Base-by-base conservation (phyloP, 306 rosid species). In the Canavalia ensiformis region DNA sequence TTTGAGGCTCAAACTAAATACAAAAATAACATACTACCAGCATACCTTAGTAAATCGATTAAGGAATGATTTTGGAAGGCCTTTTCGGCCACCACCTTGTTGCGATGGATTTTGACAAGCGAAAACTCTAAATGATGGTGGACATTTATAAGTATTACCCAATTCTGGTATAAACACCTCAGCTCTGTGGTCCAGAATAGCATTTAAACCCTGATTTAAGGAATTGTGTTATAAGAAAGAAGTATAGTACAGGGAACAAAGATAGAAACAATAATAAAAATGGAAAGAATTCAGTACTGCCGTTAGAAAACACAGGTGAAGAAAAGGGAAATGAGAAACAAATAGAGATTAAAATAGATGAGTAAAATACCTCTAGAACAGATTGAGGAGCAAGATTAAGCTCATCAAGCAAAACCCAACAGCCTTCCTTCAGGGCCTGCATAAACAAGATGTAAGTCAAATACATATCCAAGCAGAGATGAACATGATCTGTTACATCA, bases 351-450 rank as follows among this genome's bases (percentile, higher is more conserved):
- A 41, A 65, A 39, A 59, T 30, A 57, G 71, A 66, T 84, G 55
- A 76, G n/a, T 37, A 42, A 58, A 42, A 58, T 88, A 59, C 98
- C 92, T 95, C 99, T 83, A 95, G 84, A 64, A 95, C 97, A 80
- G 99, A 91, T 75, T 93, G 99, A 2, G 99, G 94, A 68, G 99
- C 99, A 78, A 95, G 99, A 90, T 95, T 95, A 69, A 95, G 95
- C 86, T 95, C 99, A 75, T 95, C 99, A 45, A 95, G 94, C 87
- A 95, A 88, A 83, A 95, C 98, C 99, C 99, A 95, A 82, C 90
- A 88, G 67, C 99, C 98, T 82, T 95, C 97, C 85, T 88, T 91
- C 79, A 95, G 80, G 45, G 98, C 97, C 98, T 94, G 90, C 88
- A 88, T 42, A 76, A 49, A 63, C 81, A 77, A 60, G 34, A 11